Base-by-base conservation (phyloP, 2,329 filamentous ascomycete genomes). In the Didymosphaeria variabile region DNA sequence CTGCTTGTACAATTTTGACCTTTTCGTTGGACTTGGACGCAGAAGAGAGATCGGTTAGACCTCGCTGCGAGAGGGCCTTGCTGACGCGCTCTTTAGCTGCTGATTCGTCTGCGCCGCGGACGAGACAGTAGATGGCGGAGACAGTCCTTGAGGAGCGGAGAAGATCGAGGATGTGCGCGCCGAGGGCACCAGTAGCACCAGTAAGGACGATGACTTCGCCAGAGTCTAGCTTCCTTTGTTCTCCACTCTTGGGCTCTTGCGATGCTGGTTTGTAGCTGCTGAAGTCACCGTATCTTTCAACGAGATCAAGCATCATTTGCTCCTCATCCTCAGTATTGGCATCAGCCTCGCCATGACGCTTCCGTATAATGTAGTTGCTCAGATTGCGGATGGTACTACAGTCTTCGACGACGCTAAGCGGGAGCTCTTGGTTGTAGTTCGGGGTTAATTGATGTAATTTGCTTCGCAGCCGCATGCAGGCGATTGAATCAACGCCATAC, bases 381-480 rank as follows among this genome's bases (percentile, higher is more conserved):
- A 83, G 71, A 47, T 76, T 73, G 17, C 79, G 65, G n/a, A 88
- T 76, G 2, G 81, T 87, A 0, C 86, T 85, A 58, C 83, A 83
- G 60, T 90, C 86, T 64, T 89, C 88, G 0, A 90, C 82, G 1
- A 89, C 71, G 59, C 86, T 89, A 61, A 85, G 77, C 0, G 87
- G 86, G 1, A 89, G 68, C 0, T 75, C 67, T 31, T 68, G 63
- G n/a, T 72, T 55, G 44, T 65, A 67, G 9, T 72, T 55, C 1
- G 77, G 77, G n/a, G 81, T 65, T 6, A 83, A 65, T 45, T 68
- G 67, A 34, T 70, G 71, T 10, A 82, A 64, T 12, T 73, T 72
- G 36, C 73, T 71, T 17, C 84, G 75, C 21, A 89, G 81, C 57
- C 84, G 84, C 61, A 87, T 83, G 55, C 83, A 85, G 0, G 83